These are phyloP conservation scores for Achaetomium macrosporum DNA, from an alignment of 2,329 filamentous ascomycete genomes.

Conservation along the genomic window DNA sequence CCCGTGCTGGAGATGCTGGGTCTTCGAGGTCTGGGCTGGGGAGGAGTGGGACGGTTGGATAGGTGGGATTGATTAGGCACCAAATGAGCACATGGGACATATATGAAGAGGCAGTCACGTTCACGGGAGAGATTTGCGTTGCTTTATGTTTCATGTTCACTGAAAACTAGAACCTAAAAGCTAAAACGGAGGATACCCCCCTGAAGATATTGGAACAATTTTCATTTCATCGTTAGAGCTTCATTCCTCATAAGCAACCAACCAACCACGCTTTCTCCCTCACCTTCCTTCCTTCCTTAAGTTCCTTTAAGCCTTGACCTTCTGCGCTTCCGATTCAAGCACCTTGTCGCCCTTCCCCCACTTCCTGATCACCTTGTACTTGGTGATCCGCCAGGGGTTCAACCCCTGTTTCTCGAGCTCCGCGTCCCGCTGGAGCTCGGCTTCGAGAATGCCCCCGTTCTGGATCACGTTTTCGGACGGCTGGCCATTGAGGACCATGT, in stretches of 20 bases:
- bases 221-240: too few species aligned
- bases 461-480: constrained; percentile 19
- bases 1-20: constrained; percentile 21
- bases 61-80: too few species aligned
- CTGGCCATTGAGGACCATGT: constrained; percentile 21
- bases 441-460: constrained; percentile 27
- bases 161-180: too few species aligned
- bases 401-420: constrained; percentile 26
- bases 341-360: constrained; percentile 28
- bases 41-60: background rate
- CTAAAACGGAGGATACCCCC: background rate
- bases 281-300: too few species aligned
- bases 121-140: background rate
- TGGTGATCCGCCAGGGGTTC: constrained; percentile 30
- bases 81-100: too few species aligned
- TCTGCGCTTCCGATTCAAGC: background rate
- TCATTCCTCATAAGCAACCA: too few species aligned
- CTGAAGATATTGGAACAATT: too few species aligned
- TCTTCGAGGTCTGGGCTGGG: constrained; percentile 1
- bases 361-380: constrained; percentile 16
- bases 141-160: too few species aligned
- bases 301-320: too few species aligned
- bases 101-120: background rate
- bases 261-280: too few species aligned
- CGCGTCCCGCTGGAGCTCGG: constrained; percentile 24